A percentile compares a stretch with the other conserved stretches of the same genome.
These are phyloP conservation scores for Capsicum baccatum DNA, from an alignment of 257 asterid species.

Conservation along the genomic window DNA sequence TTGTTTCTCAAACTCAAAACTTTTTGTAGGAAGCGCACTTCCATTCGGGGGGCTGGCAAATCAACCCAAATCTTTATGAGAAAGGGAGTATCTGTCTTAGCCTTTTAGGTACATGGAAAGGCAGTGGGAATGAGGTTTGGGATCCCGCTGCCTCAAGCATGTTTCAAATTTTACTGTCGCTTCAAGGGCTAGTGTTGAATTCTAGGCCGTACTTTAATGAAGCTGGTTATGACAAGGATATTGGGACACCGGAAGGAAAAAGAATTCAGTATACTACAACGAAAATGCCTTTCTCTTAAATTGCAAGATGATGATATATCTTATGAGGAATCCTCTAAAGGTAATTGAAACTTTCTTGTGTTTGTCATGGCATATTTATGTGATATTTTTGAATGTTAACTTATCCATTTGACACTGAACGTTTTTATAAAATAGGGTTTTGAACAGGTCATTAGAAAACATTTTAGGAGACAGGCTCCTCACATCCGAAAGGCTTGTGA, in stretches of 20 bases:
- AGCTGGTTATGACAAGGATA: conserved; percentile 96
- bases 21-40: too few relatives aligned
- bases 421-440: conserved; percentile 60
- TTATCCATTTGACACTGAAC: background rate
- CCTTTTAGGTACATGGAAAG: conserved; percentile 89
- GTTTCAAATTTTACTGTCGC: conserved; percentile 47
- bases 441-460: conserved; percentile 70
- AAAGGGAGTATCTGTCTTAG: conserved; percentile 99
- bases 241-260: conserved; percentile 98
- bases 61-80: conserved; percentile 95
- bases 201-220: conserved; percentile 93
- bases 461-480: conserved; percentile 76
- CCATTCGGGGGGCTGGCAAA: conserved; percentile 96
- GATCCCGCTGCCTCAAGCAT: too few relatives aligned
- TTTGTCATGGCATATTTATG: background rate
- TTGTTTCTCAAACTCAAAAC: too few relatives aligned
- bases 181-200: conserved; percentile 93
- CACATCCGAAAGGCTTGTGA: conserved; percentile 91
- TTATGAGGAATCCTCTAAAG: conserved; percentile 92
- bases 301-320: conserved; percentile 93
- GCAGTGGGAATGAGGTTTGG: too few relatives aligned
- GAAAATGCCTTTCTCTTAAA: conserved; percentile 88
- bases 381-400: background rate
- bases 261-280: conserved; percentile 86
- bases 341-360: conserved; percentile 43